phyloP scores from a whole-genome alignment of 768 basidiomycete species.

The Kwoniella dejecticola region DNA sequence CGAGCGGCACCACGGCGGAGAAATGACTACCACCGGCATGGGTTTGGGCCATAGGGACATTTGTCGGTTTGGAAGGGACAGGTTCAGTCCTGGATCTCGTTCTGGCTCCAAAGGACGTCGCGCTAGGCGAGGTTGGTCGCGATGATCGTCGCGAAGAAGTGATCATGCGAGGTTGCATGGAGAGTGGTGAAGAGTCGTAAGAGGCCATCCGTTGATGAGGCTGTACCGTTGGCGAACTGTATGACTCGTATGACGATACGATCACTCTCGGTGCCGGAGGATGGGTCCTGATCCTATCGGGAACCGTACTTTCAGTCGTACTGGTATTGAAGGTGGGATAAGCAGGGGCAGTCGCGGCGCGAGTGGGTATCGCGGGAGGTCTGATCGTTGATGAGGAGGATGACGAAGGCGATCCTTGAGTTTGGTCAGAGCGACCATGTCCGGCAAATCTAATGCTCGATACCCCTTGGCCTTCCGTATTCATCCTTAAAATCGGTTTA shows the following conservation, averaged over 20 bases:
- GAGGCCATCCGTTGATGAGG: slow-evolving; percentile 21
- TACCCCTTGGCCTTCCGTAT: slow-evolving; percentile 21
- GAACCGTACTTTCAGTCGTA: not conserved
- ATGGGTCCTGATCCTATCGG: slow-evolving; percentile 10
- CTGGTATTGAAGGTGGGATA: not conserved
- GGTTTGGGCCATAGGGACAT: not conserved
- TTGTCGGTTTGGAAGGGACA: not conserved
- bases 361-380: slow-evolving; percentile 2
- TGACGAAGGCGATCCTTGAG: not conserved
- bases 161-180: slow-evolving; percentile 6
- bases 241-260: slow-evolving; percentile 22
- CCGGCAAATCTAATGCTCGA: slow-evolving; percentile 21
- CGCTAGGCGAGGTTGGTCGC: slow-evolving; percentile 40
- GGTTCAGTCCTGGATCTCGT: slow-evolving; percentile 19
- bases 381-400: slow-evolving; percentile 10
- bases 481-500: slow-evolving; percentile 23
- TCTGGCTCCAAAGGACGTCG: slow-evolving; percentile 40
- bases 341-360: not conserved
- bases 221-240: not conserved
- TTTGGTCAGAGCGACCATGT: not conserved
- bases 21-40: not conserved
- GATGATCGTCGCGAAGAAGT: slow-evolving; percentile 25
- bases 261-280: slow-evolving; percentile 20
- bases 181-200: slow-evolving; percentile 18
- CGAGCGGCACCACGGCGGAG: not conserved